Conservation (phyloP, 306 rosid genomes). For the Argentina anserina region DNA sequence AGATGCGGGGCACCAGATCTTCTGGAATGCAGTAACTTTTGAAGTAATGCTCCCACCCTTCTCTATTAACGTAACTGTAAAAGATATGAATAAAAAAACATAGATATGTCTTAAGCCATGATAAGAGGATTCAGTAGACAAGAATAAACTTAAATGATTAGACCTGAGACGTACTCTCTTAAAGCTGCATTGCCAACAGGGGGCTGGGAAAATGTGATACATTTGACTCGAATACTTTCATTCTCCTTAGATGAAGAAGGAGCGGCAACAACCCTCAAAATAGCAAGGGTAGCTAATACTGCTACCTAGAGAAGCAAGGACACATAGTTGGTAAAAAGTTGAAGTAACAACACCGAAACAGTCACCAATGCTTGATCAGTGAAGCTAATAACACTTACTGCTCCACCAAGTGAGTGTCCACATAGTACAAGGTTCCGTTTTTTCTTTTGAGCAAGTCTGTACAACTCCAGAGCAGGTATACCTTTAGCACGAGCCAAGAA, state of each 20-base stretch:
- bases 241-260: constrained; percentile 79
- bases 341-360: constrained; percentile 12
- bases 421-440: constrained; percentile 87
- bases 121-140: neutral
- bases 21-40: constrained; percentile 97
- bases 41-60: constrained; percentile 95
- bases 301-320: constrained; percentile 63
- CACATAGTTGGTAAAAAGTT: constrained; percentile 10
- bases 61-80: constrained; percentile 73
- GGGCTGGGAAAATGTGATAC: constrained; percentile 96
- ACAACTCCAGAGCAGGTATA: constrained; percentile 92
- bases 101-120: neutral
- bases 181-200: constrained; percentile 99
- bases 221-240: constrained; percentile 66
- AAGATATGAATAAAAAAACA: neutral
- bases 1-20: constrained; percentile 90
- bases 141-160: constrained; percentile 1
- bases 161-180: constrained; percentile 68
- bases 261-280: constrained; percentile 93
- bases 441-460: constrained; percentile 94
- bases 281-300: constrained; percentile 93
- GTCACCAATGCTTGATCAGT: constrained; percentile 4
- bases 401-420: constrained; percentile 99
- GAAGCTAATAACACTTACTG: constrained; percentile 53
- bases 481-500: constrained; percentile 99